Base-by-base conservation (phyloP, 169 alveolate genomes). In the Plasmodium knowlesi region DNA sequence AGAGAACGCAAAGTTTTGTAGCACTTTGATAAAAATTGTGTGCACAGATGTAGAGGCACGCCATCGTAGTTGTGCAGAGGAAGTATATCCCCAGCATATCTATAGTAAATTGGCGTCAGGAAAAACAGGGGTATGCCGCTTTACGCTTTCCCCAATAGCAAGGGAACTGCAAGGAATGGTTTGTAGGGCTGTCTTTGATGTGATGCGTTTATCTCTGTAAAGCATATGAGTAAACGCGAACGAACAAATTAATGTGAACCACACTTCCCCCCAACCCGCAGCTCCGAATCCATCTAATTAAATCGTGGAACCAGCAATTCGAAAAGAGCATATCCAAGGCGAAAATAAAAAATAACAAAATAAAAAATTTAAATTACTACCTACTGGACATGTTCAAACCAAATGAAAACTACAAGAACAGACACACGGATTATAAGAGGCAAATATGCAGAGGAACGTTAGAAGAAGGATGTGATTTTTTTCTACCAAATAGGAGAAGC, bases 371-470 rank as follows among this genome's bases (percentile, higher is more conserved):
- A 83, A 95, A 96, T 91, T 95, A 96, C 84, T 88, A 78, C 71
- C 91, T 97, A 78, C 72, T 97, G 91, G 98, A 97, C 83, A 96
- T 92, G 12, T 92, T 97, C 73, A 95, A 93, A 67, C 98, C 98
- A 41, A 82, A 93, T 46, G 97, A 96, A 72, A 92, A 71, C 72
- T 95, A 93, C 89, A 89, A 96, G 46, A 94, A 95, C 71, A 96
- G 98, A 32, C 97, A 95, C 5, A 95, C 97, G 10, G 98, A 97
- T 89, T 97, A 97, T 80, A 97, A 97, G 90, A 93, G 97, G 82
- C 98, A 97, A 92, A 92, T 96, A 30, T 96, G 97, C 28, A 89
- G 98, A 46, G 98, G 98, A 8, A 97, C 98, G 5, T 96, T 97
- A 37, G 96, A 93, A 30, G 98, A 97, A 74, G 98, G 98, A 3